Conservation (phyloP, 2,329 filamentous ascomycete species). For the Scedosporium boydii region DNA sequence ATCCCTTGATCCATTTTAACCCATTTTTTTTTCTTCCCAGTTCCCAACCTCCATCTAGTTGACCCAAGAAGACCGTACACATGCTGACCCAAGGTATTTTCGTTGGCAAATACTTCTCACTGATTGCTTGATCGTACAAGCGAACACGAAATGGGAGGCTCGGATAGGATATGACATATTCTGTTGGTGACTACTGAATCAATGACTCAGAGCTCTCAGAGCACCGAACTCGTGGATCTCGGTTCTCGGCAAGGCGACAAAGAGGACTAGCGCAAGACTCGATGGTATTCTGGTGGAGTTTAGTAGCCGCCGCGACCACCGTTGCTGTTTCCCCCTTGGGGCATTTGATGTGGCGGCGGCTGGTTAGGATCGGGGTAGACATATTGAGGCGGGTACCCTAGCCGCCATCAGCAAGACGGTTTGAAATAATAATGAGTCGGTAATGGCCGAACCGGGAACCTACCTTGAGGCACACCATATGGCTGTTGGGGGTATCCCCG, state of each 20-base stretch:
- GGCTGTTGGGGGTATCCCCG: slow-evolving; percentile 27
- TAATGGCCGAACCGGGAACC: slow-evolving; percentile 2
- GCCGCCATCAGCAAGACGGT: not conserved
- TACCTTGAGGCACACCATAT: slow-evolving; percentile 33
- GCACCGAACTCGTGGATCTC: slow-evolving; percentile 5
- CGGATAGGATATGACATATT: not conserved
- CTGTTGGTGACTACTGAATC: not conserved
- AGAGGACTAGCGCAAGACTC: not conserved
- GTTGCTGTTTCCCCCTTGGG: slow-evolving; percentile 22
- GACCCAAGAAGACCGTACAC: slow-evolving; percentile 3
- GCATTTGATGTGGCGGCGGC: slow-evolving; percentile 24
- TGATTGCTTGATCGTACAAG: slow-evolving; percentile 14
- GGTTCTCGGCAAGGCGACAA: slow-evolving; percentile 5
- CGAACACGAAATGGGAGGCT: slow-evolving; percentile 7
- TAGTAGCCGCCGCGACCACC: slow-evolving; percentile 32
- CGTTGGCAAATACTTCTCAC: slow-evolving; percentile 13
- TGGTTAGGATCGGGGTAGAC: slow-evolving; percentile 18
- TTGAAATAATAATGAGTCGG: too few relatives aligned
- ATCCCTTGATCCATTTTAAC: not conserved
- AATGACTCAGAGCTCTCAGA: not conserved
- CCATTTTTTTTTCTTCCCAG: not conserved
- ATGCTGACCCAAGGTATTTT: slow-evolving; percentile 11
- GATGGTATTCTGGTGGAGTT: not conserved
- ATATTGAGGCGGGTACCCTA: slow-evolving; percentile 6
- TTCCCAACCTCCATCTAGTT: slow-evolving; percentile 5